Conservation (phyloP, 306 rosid genomes). For the Ormosia semicastrata region DNA sequence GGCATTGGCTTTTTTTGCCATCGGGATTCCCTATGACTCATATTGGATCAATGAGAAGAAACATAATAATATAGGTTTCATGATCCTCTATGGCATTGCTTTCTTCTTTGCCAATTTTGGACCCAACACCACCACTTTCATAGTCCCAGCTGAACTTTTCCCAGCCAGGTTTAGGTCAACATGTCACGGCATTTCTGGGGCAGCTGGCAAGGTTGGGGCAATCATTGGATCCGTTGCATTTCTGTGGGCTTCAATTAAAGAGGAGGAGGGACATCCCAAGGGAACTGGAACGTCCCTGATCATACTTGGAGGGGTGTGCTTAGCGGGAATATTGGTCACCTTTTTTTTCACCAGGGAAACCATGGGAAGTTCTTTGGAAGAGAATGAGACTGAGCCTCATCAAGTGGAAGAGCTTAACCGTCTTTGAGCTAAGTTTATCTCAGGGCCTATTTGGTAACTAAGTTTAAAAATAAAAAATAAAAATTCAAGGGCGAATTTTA, state of each 20-base stretch:
- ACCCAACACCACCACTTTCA: constrained; percentile 81
- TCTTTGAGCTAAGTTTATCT: not conserved
- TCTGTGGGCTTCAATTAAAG: constrained; percentile 42
- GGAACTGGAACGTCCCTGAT: constrained; percentile 45
- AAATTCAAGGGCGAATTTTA: no score
- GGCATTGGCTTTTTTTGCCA: constrained; percentile 47
- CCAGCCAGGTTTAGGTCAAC: constrained; percentile 79
- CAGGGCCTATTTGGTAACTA: no score
- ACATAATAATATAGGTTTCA: constrained; percentile 13
- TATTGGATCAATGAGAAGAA: constrained; percentile 11
- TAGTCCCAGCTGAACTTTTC: constrained; percentile 74
- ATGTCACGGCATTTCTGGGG: constrained; percentile 83
- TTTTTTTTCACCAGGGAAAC: constrained; percentile 67
- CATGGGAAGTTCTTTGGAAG: constrained; percentile 70
- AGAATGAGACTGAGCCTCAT: constrained; percentile 47
- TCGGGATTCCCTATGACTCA: constrained; percentile 57
- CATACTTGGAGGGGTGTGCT: constrained; percentile 60
- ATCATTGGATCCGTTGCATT: constrained; percentile 67
- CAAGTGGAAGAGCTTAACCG: not conserved
- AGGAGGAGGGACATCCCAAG: constrained; percentile 22
- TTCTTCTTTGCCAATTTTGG: constrained; percentile 85
- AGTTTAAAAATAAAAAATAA: no score
- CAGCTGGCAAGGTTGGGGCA: constrained; percentile 66
- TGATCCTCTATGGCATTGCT: constrained; percentile 63
- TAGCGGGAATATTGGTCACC: constrained; percentile 56